A percentile compares a stretch with the other conserved stretches of the same genome.
Conservation (phyloP, 495 filamentous ascomycete species). For the Neurospora sp. region DNA sequence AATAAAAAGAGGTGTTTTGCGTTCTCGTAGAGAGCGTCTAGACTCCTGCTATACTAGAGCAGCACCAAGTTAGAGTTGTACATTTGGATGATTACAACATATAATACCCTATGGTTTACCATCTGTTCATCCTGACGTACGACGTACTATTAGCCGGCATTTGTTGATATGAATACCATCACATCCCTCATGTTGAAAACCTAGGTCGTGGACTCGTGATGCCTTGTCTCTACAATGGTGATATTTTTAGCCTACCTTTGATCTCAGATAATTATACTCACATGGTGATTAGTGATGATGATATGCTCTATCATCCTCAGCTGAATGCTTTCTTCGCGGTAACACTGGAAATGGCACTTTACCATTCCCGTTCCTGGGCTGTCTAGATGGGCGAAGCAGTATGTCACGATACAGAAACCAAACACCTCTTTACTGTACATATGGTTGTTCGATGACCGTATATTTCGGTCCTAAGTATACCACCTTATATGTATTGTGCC, state of each 20-base stretch:
- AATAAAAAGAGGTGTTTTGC: neutral
- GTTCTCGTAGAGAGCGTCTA: neutral
- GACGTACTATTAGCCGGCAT: neutral
- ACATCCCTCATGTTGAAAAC: neutral
- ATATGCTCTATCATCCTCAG: no score
- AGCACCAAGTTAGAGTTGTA: neutral
- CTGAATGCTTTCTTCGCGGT: neutral
- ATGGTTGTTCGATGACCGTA: neutral
- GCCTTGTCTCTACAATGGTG: neutral
- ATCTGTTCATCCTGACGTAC: neutral
- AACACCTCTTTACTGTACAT: neutral
- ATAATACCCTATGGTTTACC: neutral
- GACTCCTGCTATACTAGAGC: neutral
- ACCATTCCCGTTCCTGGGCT: neutral
- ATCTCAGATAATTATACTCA: neutral
- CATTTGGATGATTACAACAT: neutral
- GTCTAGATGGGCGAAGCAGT: neutral
- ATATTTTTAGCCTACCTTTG: neutral
- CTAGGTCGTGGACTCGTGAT: neutral
- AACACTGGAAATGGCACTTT: slow-evolving; percentile 27
- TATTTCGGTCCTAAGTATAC: neutral
- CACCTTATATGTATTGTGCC: neutral
- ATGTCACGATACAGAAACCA: neutral
- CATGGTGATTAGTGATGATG: neutral
- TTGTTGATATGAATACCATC: neutral